These are phyloP conservation scores for Chimonanthus salicifolius DNA, from an alignment of 164 flowering plant genomes.

Conservation along the genomic window DNA sequence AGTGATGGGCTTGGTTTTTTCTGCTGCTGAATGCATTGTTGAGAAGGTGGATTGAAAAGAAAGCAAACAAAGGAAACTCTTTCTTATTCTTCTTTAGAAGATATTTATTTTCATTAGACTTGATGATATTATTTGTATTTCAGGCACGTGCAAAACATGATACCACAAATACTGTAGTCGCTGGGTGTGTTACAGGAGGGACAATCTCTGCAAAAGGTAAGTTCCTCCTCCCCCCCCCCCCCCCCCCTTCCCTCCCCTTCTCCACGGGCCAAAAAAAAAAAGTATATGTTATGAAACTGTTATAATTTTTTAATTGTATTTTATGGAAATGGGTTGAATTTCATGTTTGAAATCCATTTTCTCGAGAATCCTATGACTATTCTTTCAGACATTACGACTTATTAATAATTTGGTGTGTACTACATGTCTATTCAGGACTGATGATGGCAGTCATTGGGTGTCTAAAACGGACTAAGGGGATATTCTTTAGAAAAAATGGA, in stretches of 20 bases:
- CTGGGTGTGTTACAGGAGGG: conserved; percentile 94
- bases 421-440: no score
- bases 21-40: conserved; percentile 83
- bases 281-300: neutral
- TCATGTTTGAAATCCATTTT: neutral
- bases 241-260: neutral
- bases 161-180: conserved; percentile 73
- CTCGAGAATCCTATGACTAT: neutral
- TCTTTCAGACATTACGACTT: no score
- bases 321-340: neutral
- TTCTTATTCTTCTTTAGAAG: neutral
- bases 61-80: neutral
- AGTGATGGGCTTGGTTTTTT: conserved; percentile 82
- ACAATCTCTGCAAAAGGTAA: conserved; percentile 82
- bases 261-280: neutral
- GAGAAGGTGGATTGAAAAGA: conserved; percentile 53
- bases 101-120: conserved; percentile 1
- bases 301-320: no score
- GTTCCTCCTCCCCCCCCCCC: neutral
- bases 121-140: conserved; percentile 8
- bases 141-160: conserved; percentile 95
- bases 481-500: no score
- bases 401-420: no score
- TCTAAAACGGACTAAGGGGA: no score
- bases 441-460: no score